Conservation (phyloP, 305 asterid genomes). For the Fraxinus dipetala region DNA sequence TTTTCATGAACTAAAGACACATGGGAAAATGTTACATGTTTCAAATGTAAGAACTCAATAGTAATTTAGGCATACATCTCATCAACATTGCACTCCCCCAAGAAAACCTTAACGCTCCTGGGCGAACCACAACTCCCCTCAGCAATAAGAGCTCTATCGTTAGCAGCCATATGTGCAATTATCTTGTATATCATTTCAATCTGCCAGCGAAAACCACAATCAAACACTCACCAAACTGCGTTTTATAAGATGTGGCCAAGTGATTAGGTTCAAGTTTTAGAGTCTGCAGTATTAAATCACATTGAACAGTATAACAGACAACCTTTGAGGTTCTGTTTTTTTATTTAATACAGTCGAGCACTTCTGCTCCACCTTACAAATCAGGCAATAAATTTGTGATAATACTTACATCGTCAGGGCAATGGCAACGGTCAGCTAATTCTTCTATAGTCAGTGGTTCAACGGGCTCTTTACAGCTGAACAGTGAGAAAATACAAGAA, state of each 20-base stretch:
- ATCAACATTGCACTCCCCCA: slow-evolving; percentile 93
- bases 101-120: slow-evolving; percentile 76
- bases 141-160: slow-evolving; percentile 92
- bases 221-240: not conserved
- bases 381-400: not conserved
- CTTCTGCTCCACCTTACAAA: not conserved
- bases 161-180: slow-evolving; percentile 91
- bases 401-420: slow-evolving; percentile 63
- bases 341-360: not conserved
- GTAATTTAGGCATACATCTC: slow-evolving; percentile 54
- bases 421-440: slow-evolving; percentile 79
- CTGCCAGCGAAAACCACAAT: slow-evolving; percentile 40
- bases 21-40: no score
- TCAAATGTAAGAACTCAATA: not conserved
- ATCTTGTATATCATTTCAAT: slow-evolving; percentile 98
- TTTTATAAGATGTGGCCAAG: not conserved
- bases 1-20: not conserved
- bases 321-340: not conserved
- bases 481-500: slow-evolving; percentile 6
- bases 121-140: slow-evolving; percentile 99
- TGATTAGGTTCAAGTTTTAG: not conserved
- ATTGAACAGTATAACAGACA: not conserved
- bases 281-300: not conserved
- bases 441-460: slow-evolving; percentile 87
- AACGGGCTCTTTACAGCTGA: slow-evolving; percentile 89